A percentile compares a stretch with the other conserved stretches of the same genome.
Evolutionary conservation across 73 alveolate genomes (phyloP).

Genomic region (Paramecium bursaria): DNA sequence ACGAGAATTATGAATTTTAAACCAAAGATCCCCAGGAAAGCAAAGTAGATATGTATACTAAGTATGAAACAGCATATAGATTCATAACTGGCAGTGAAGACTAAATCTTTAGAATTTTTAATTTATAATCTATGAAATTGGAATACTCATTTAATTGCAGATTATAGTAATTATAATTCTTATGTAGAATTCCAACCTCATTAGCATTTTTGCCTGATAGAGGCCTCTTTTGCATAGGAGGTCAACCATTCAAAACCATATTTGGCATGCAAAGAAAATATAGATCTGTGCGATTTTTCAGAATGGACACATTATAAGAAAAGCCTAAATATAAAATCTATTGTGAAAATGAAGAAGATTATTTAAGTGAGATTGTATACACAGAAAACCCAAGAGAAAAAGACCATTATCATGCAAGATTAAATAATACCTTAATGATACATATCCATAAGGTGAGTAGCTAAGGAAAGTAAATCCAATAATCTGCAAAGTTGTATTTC

Average conservation of each 20-base stretch:
- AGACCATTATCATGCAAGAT: constrained; percentile 48
- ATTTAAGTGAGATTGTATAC: not conserved
- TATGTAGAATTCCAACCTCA: constrained; percentile 57
- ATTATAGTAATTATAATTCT: no score
- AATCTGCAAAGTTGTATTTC: constrained; percentile 8
- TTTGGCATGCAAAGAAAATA: constrained; percentile 50
- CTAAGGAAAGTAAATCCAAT: constrained; percentile 15
- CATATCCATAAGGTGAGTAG: not conserved
- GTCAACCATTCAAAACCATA: constrained; percentile 48
- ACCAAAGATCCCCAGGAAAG: constrained; percentile 35
- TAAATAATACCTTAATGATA: constrained; percentile 26
- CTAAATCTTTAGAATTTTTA: constrained; percentile 50
- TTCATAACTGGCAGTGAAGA: constrained; percentile 53
- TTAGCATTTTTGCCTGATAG: constrained; percentile 57
- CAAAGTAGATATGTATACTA: constrained; percentile 4
- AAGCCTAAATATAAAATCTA: constrained; percentile 56
- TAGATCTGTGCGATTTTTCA: constrained; percentile 53
- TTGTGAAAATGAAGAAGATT: constrained; percentile 47
- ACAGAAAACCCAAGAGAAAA: constrained; percentile 44
- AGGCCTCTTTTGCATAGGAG: constrained; percentile 53
- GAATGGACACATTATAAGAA: constrained; percentile 41
- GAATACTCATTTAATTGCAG: constrained; percentile 26
- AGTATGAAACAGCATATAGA: constrained; percentile 59
- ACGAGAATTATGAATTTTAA: constrained; percentile 50
- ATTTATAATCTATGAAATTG: constrained; percentile 38